Evolutionary conservation across 164 flowering plant genomes (phyloP), one percentile per base, ranked within the genome.

Genomic region (Berberis thunbergii): DNA sequence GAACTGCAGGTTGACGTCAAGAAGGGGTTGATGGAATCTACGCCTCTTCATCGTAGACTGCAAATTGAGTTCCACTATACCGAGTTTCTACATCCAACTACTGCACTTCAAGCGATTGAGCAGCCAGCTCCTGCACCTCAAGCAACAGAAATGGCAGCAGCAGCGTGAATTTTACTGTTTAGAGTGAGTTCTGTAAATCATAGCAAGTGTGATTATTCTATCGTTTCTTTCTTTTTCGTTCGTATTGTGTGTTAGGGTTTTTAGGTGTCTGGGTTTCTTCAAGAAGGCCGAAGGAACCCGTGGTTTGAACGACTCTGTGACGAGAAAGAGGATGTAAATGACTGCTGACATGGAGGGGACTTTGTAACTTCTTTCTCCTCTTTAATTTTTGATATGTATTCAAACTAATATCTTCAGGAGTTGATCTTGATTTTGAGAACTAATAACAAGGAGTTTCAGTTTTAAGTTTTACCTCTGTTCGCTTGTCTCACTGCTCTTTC

Each of bases 61-160:
- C 99, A 95, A 81, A 89, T 95, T 43, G 99, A 95, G 59, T 84
- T 89, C 72, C 89, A 91, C 62, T 88, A 77, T 63, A 88, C 98
- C 1, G 72, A 81, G 69, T 64, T 73, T 54, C 75, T 64, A 53
- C 76, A 72, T 26, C 26, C 26, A 26, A 26, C 26, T 26, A 26
- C 26, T 26, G 26, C 26, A 26, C 26, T 26, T 26, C 26, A 26
- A 26, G 26, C 26, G 26, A 26, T 26, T 26, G 26, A 26, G 26
- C 26, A 26, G 59, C 78, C 74, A 40, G 40, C 11, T 7, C 58
- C 72, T 2, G 65, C 61, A 48, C 68, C 76, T 57, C 55, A 68
- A 12, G 49, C 65, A 57, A 40, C 68, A 9, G 72, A 73, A 52
- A 26, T 26, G 26, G 44, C 42, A 57, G 44, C 60, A 59, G 8